These are phyloP conservation scores for Ehretia macrophylla DNA, from an alignment of 257 asterid genomes.

Conservation along the genomic window DNA sequence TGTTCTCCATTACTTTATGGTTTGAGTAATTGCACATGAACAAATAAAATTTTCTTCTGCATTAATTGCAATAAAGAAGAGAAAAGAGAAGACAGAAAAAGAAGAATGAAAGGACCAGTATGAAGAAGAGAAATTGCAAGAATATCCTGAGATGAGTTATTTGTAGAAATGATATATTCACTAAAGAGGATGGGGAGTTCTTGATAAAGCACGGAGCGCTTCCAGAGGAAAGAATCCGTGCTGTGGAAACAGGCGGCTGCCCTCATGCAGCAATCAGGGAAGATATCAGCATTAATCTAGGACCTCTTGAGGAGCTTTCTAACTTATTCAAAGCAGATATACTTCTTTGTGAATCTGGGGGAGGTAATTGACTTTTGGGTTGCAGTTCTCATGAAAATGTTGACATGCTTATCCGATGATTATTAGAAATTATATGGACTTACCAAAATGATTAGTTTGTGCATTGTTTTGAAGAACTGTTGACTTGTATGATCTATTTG, in stretches of 20 bases:
- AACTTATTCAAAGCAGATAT: slow-evolving; percentile 80
- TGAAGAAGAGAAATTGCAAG: too few relatives aligned
- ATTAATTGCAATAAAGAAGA: too few relatives aligned
- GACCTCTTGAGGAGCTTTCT: slow-evolving; percentile 95
- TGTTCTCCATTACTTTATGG: too few relatives aligned
- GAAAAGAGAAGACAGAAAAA: too few relatives aligned
- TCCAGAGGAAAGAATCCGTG: slow-evolving; percentile 93
- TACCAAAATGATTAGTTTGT: not conserved
- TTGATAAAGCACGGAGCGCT: slow-evolving; percentile 89
- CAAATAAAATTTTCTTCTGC: too few relatives aligned
- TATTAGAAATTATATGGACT: not conserved
- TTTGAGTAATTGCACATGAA: too few relatives aligned
- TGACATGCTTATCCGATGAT: not conserved
- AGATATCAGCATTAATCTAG: slow-evolving; percentile 91
- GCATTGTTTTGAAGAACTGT: not conserved
- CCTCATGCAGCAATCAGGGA: slow-evolving; percentile 97
- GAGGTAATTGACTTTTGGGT: slow-evolving; percentile 44
- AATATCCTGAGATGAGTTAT: too few relatives aligned
- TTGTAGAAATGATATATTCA: slow-evolving; percentile 86
- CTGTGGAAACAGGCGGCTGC: slow-evolving; percentile 97
- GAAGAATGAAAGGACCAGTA: too few relatives aligned
- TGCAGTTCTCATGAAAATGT: not conserved
- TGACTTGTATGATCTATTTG: slow-evolving; percentile 2
- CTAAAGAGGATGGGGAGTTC: slow-evolving; percentile 96
- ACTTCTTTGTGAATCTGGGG: slow-evolving; percentile 95